phyloP scores from a whole-genome alignment of 139 green algal species.

The Chlorella sp. region DNA sequence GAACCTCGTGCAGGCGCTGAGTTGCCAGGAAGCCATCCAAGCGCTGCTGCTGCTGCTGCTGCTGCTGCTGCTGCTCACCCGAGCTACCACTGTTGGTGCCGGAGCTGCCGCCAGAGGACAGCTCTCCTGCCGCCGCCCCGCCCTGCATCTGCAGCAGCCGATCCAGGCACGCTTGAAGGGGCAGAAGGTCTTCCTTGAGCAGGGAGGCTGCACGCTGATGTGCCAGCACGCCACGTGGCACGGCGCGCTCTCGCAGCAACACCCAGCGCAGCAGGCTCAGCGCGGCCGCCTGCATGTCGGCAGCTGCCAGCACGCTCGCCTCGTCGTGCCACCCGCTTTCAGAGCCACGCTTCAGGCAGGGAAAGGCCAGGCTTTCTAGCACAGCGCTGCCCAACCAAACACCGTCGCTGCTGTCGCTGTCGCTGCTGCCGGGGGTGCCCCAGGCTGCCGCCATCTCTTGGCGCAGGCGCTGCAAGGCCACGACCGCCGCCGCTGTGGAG shows the following conservation, averaged over 20 bases:
- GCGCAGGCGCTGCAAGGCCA: conserved; percentile 40
- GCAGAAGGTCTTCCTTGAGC: conserved; percentile 22
- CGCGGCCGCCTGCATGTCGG: conserved; percentile 29
- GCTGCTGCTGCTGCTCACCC: neutral
- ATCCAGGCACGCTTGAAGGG: conserved; percentile 4
- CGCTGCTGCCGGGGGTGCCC: neutral
- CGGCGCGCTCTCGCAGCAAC: conserved; percentile 32
- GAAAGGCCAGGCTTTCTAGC: neutral
- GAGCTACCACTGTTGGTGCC: neutral
- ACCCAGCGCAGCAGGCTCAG: conserved; percentile 45
- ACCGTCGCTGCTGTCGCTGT: neutral
- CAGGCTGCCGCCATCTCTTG: conserved; percentile 39
- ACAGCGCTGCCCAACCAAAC: neutral
- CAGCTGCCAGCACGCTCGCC: neutral
- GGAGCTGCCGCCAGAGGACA: neutral
- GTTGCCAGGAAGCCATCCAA: conserved; percentile 30
- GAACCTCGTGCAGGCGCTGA: conserved; percentile 31
- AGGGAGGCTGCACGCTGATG: neutral
- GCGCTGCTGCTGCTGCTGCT: neutral
- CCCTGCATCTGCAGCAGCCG: neutral
- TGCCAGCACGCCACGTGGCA: neutral
- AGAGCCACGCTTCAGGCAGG: conserved; percentile 17
- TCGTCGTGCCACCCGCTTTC: conserved; percentile 33
- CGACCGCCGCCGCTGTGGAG: conserved; percentile 1
- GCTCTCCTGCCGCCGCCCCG: neutral